Conservation (phyloP, 2,329 filamentous ascomycete genomes). For the Phyllosticta citribraziliensis region DNA sequence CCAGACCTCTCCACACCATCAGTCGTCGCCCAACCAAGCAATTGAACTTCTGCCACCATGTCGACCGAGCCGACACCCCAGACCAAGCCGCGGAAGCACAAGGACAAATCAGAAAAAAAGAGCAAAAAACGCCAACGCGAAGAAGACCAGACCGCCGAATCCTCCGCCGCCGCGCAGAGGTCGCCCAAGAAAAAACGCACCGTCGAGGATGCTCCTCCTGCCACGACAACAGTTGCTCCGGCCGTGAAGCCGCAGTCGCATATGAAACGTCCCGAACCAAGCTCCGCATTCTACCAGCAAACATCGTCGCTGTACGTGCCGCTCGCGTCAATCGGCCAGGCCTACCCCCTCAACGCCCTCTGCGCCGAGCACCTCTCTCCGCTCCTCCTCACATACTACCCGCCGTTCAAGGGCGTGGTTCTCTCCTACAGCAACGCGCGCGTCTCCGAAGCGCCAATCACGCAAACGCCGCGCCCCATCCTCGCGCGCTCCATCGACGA, state of each 20-base stretch:
- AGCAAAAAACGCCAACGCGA: slow-evolving; percentile 18
- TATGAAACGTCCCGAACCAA: background rate
- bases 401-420: slow-evolving; percentile 62
- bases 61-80: slow-evolving; percentile 15
- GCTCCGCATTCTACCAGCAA: slow-evolving; percentile 58
- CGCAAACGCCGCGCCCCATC: background rate
- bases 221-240: background rate
- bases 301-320: slow-evolving; percentile 73
- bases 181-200: slow-evolving; percentile 11
- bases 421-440: slow-evolving; percentile 62
- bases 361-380: slow-evolving; percentile 67
- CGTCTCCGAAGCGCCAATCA: slow-evolving; percentile 47
- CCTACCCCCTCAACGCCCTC: slow-evolving; percentile 58
- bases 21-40: background rate
- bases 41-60: slow-evolving; percentile 24
- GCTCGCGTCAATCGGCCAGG: slow-evolving; percentile 61
- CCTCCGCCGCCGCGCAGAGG: background rate
- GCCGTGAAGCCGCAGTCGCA: background rate
- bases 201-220: background rate
- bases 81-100: slow-evolving; percentile 29
- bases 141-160: slow-evolving; percentile 8
- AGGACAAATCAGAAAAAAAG: slow-evolving; percentile 18
- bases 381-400: slow-evolving; percentile 66
- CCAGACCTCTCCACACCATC: background rate
- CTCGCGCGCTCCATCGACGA: slow-evolving; percentile 40